Evolutionary conservation across 176 grass and related monocot species (phyloP).

Genomic region (Panicum miliaceum): DNA sequence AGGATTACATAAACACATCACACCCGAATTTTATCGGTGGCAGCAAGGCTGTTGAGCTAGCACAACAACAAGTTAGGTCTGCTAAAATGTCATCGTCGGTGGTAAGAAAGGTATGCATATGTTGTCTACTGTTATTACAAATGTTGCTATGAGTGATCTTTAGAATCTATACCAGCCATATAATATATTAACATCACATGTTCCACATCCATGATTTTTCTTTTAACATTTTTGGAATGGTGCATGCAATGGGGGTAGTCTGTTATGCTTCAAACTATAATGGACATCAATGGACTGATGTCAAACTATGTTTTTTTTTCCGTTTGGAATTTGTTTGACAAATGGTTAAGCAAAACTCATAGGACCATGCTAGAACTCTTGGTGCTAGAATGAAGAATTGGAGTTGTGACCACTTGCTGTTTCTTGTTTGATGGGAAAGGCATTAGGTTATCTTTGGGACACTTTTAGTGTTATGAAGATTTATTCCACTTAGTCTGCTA

Average conservation of each 20-base stretch:
- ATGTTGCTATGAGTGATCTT: not conserved
- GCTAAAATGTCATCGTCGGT: constrained; percentile 51
- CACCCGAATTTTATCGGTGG: constrained; percentile 97
- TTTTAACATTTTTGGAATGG: not conserved
- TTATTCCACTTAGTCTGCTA: not conserved
- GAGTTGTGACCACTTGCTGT: not conserved
- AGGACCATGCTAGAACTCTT: constrained; percentile 15
- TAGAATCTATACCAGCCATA: not conserved
- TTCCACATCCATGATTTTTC: not conserved
- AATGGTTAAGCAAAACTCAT: constrained; percentile 17
- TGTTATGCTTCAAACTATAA: not conserved
- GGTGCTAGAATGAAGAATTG: not conserved
- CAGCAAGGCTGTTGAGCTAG: constrained; percentile 89
- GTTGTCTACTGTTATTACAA: not conserved
- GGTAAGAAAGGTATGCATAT: constrained; percentile 76
- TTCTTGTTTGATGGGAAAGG: not conserved
- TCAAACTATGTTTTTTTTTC: constrained; percentile 28
- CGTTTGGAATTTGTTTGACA: not conserved
- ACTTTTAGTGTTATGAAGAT: not conserved
- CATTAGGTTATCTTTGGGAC: not conserved
- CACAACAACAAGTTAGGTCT: constrained; percentile 87
- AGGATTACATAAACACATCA: constrained; percentile 98
- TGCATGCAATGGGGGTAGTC: not conserved
- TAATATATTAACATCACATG: not conserved
- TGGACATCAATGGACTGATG: not conserved